Conservation (phyloP, 495 filamentous ascomycete genomes). For the Tuber calosporum region DNA sequence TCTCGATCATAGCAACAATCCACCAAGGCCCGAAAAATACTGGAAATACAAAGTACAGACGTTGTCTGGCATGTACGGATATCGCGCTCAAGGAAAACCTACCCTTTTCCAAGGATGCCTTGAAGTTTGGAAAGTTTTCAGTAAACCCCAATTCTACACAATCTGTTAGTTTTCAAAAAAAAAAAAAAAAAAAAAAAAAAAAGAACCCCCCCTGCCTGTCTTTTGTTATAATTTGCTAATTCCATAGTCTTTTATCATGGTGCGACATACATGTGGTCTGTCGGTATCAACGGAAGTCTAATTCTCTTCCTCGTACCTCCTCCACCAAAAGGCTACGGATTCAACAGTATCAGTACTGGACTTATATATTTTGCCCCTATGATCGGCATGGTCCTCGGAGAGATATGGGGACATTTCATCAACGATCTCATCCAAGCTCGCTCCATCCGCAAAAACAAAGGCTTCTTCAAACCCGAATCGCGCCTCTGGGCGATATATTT, state of each 20-base stretch:
- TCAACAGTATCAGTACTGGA: constrained; percentile 20
- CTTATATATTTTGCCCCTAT: constrained; percentile 38
- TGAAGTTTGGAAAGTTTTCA: constrained; percentile 25
- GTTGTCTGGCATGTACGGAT: constrained; percentile 28
- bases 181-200: too few species aligned
- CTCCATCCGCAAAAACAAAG: constrained; percentile 20
- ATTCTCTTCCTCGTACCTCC: constrained; percentile 26
- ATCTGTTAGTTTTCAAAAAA: constrained; percentile 17
- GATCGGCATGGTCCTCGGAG: constrained; percentile 29
- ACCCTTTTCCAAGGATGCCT: constrained; percentile 21
- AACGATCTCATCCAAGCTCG: constrained; percentile 32
- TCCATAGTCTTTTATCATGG: constrained; percentile 29
- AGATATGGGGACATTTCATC: constrained; percentile 37
- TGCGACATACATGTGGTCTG: constrained; percentile 36
- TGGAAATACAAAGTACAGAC: constrained; percentile 21
- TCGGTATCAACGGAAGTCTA: constrained; percentile 38
- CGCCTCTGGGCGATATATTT: constrained; percentile 29
- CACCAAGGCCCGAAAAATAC: constrained; percentile 13
- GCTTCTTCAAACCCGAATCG: constrained; percentile 29
- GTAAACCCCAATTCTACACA: constrained; percentile 31
- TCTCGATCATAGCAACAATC: constrained; percentile 21
- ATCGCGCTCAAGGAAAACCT: constrained; percentile 21
- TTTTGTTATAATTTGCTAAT: constrained; percentile 8
- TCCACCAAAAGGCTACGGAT: constrained; percentile 31
- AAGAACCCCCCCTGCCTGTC: neutral